Evolutionary conservation across 2,329 filamentous ascomycete genomes (phyloP).

Genomic region (Juglanconis sp.): DNA sequence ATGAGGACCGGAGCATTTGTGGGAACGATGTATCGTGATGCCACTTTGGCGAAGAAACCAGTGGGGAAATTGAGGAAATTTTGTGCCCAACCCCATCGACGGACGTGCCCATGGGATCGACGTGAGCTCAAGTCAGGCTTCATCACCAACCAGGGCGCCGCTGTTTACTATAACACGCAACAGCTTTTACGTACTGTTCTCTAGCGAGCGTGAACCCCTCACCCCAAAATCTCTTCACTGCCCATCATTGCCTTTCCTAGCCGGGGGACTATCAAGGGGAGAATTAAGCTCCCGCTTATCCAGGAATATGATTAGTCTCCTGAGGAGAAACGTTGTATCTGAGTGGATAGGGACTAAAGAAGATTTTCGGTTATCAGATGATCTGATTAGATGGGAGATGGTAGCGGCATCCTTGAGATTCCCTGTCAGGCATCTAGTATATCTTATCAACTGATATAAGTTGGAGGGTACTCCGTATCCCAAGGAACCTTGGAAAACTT

Average conservation of each 20-base stretch:
- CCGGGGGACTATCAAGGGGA: background rate
- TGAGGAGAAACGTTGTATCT: background rate
- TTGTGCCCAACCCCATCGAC: too few relatives aligned
- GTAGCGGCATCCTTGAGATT: background rate
- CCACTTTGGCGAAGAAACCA: too few relatives aligned
- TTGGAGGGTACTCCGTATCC: too few relatives aligned
- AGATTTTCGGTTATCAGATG: background rate
- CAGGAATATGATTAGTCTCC: background rate
- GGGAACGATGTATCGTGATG: too few relatives aligned
- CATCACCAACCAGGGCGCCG: background rate
- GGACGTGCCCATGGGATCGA: too few relatives aligned
- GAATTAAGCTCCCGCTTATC: background rate
- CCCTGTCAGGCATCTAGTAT: background rate
- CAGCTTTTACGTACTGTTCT: background rate
- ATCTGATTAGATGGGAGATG: background rate
- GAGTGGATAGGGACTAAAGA: background rate
- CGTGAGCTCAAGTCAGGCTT: background rate
- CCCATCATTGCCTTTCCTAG: background rate
- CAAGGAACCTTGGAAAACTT: background rate
- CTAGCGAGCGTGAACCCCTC: background rate
- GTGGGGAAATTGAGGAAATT: too few relatives aligned
- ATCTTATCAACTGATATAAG: background rate
- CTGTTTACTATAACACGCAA: background rate
- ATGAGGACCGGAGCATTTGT: too few relatives aligned
- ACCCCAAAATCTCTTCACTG: background rate